phyloP scores from a whole-genome alignment of 1,284 basidiomycete genomes.

The Sanghuangporus sanghuang region DNA sequence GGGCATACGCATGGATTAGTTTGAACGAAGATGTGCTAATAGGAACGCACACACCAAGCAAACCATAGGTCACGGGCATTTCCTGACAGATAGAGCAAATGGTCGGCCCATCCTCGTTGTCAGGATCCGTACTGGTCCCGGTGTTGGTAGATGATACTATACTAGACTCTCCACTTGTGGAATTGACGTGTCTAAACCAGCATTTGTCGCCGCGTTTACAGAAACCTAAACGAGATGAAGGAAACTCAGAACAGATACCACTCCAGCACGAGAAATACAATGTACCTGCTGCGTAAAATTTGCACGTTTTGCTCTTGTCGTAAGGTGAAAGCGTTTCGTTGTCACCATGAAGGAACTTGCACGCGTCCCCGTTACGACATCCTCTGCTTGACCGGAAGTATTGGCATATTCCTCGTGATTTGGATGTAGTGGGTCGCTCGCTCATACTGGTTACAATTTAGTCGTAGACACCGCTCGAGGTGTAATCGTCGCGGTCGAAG shows the following conservation, averaged over 20 bases:
- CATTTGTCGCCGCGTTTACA: conserved; percentile 62
- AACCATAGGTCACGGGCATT: conserved; percentile 57
- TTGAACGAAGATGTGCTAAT: background rate
- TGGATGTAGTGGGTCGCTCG: conserved; percentile 30
- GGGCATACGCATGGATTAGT: conserved; percentile 8
- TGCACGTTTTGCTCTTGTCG: conserved; percentile 64
- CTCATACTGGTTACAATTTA: background rate
- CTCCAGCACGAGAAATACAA: background rate
- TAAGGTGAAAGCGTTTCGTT: conserved; percentile 53
- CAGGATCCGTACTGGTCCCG: conserved; percentile 26
- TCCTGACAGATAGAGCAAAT: conserved; percentile 70
- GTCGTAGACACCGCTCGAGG: background rate
- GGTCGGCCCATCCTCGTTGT: conserved; percentile 31
- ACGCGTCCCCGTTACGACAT: conserved; percentile 57
- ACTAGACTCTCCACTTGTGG: conserved; percentile 23
- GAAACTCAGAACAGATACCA: background rate
- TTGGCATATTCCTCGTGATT: conserved; percentile 55
- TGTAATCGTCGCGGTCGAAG: background rate
- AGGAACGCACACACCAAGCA: conserved; percentile 45
- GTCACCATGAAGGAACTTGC: conserved; percentile 70
- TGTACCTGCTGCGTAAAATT: conserved; percentile 53
- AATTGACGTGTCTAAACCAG: conserved; percentile 59
- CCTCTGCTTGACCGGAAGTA: conserved; percentile 57
- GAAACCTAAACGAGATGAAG: conserved; percentile 37
- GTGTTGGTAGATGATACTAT: conserved; percentile 3